Evolutionary conservation across 305 asterid genomes (phyloP).

Genomic region (Lippia alba): DNA sequence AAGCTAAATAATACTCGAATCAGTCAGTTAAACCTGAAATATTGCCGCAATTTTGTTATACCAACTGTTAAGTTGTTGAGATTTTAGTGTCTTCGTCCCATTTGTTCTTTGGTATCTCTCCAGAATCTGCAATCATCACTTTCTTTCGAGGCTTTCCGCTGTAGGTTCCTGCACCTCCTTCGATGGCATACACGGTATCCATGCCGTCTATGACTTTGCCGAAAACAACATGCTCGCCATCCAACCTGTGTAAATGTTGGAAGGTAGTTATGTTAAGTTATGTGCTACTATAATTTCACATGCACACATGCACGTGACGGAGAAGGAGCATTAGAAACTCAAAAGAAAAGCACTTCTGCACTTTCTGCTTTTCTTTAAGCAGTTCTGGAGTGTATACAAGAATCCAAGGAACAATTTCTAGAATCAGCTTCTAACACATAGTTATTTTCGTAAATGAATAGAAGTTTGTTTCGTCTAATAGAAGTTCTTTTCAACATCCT

Average conservation of each 20-base stretch:
- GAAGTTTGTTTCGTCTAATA: too few relatives aligned
- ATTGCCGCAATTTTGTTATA: not conserved
- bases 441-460: too few relatives aligned
- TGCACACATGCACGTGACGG: too few relatives aligned
- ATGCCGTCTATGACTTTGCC: conserved; percentile 94
- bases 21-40: conserved; percentile 34
- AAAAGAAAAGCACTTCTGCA: too few relatives aligned
- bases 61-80: conserved; percentile 39
- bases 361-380: too few relatives aligned
- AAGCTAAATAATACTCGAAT: not conserved
- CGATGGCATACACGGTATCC: conserved; percentile 92
- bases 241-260: conserved; percentile 69
- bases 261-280: not conserved
- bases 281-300: not conserved
- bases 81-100: conserved; percentile 74
- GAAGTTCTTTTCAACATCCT: too few relatives aligned
- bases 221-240: conserved; percentile 91
- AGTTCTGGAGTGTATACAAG: too few relatives aligned
- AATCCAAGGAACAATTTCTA: too few relatives aligned
- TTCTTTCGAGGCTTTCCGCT: conserved; percentile 97
- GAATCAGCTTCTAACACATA: too few relatives aligned
- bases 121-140: conserved; percentile 79
- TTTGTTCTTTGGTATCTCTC: conserved; percentile 89
- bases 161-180: conserved; percentile 96
- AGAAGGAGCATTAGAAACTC: too few relatives aligned